These are phyloP conservation scores for Russula earlei DNA, from an alignment of 768 basidiomycete species.

Conservation along the genomic window DNA sequence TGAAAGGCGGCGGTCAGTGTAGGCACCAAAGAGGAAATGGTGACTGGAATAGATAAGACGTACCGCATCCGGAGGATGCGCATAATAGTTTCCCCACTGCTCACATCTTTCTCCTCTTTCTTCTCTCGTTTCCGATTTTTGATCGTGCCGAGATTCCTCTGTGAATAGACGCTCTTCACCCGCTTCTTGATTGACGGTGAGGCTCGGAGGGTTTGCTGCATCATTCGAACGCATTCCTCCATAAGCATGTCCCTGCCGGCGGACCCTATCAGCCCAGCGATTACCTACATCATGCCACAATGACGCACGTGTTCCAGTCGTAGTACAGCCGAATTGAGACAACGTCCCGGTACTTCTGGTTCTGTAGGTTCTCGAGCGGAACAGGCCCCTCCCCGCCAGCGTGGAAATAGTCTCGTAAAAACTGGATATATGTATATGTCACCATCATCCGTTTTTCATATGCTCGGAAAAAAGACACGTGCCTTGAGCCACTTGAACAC, in stretches of 20 bases:
- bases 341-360: constrained; percentile 89
- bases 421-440: constrained; percentile 39
- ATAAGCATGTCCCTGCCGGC: constrained; percentile 63
- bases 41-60: constrained; percentile 19
- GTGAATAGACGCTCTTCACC: constrained; percentile 85
- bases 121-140: constrained; percentile 90
- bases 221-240: constrained; percentile 94
- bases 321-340: constrained; percentile 89
- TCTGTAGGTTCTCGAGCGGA: constrained; percentile 77
- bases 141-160: constrained; percentile 94
- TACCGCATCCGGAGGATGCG: constrained; percentile 93
- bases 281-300: not conserved
- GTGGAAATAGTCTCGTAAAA: constrained; percentile 91
- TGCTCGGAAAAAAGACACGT: constrained; percentile 9
- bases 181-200: constrained; percentile 76
- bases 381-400: constrained; percentile 89
- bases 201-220: constrained; percentile 76
- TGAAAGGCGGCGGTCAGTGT: constrained; percentile 24
- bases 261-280: constrained; percentile 14
- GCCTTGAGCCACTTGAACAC: constrained; percentile 99
- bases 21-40: not conserved
- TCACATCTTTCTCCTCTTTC: constrained; percentile 63
- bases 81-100: constrained; percentile 84
- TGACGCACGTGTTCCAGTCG: constrained; percentile 82
- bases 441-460: constrained; percentile 1